Base-by-base conservation (phyloP, 768 basidiomycete genomes). In the Tylopilus plumbeoviolaceoides region DNA sequence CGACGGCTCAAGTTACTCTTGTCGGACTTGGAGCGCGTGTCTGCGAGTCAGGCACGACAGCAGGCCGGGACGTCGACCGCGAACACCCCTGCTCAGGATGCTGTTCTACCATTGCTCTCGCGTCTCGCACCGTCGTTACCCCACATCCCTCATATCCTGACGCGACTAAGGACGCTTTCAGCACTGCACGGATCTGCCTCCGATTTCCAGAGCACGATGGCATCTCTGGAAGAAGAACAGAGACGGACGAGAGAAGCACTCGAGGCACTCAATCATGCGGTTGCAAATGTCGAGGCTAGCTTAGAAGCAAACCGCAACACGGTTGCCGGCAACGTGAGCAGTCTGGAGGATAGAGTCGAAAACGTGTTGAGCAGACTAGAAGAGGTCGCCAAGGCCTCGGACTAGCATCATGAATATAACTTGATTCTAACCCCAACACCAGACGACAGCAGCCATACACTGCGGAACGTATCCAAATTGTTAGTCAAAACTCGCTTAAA, bases 1-100 rank as follows among this genome's bases (percentile, higher is more conserved):
- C 83, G 95, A 5, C 85, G 95, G 5, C 80, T 98, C 55, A 99
- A 98, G 63, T 75, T 98, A 8, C 80, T 98, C 17, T 78, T 95
- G 14, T 87, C 93, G 1, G 97, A 99, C 69, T 80, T 99, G 47
- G 95, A 98, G 46, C 85, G 95, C 28, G 80, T 82, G 5, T 83
- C 86, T 31, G 66, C 68, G 7, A 76, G 72, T 12, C 68, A 69
- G 40, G 12, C 18, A 36, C 67, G 54, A 55, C 67, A 48, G 54
- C 54, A 56, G 15, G 45, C 59, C n/a, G 56, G 58, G 30, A 48
- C 57, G 15, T 40, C 59, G 20, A 60, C 41, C 27, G 27, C 62
- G 9, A 53, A 67, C 0, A 65, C 73, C 0, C 66, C 71, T 9
- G 62, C 77, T 44, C 74, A 75, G 52, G 88, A 90, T 43, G 81